These are phyloP conservation scores for Suhomyces atakaporum DNA, from an alignment of 1,139 yeast genomes.

Conservation along the genomic window DNA sequence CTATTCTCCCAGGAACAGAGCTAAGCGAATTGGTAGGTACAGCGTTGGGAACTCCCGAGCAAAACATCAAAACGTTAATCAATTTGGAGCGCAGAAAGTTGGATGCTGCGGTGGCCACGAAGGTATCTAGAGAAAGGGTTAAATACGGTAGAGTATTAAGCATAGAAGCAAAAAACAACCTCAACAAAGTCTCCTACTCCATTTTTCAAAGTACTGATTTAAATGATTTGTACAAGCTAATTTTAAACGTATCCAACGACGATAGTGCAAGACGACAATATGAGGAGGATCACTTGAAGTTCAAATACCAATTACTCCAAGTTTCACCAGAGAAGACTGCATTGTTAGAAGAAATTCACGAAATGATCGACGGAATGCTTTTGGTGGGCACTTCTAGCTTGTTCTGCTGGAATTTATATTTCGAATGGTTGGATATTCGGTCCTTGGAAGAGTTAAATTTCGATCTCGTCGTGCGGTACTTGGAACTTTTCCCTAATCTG, in stretches of 20 bases:
- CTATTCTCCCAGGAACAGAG: slow-evolving; percentile 63
- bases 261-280: slow-evolving; percentile 58
- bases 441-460: slow-evolving; percentile 52
- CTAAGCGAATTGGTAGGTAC: slow-evolving; percentile 60
- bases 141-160: slow-evolving; percentile 38
- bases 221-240: slow-evolving; percentile 52
- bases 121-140: slow-evolving; percentile 39
- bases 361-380: slow-evolving; percentile 72
- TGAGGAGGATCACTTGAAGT: slow-evolving; percentile 63
- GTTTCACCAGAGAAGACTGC: slow-evolving; percentile 40
- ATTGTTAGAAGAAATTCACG: slow-evolving; percentile 47
- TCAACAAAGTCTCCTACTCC: slow-evolving; percentile 51
- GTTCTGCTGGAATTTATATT: slow-evolving; percentile 71
- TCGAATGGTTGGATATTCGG: slow-evolving; percentile 72
- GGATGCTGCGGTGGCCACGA: slow-evolving; percentile 41
- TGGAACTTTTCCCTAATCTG: slow-evolving; percentile 58
- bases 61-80: slow-evolving; percentile 53
- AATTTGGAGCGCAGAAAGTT: slow-evolving; percentile 37
- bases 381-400: slow-evolving; percentile 60
- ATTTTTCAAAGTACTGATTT: slow-evolving; percentile 53
- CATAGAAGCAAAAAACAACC: slow-evolving; percentile 30
- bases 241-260: slow-evolving; percentile 63
- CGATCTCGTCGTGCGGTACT: slow-evolving; percentile 48
- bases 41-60: slow-evolving; percentile 50
- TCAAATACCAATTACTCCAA: slow-evolving; percentile 55